Percentiles rank a stretch among this genome's conserved stretches.
Conservation (phyloP, 2,329 filamentous ascomycete genomes). For the Zalaria sp. region DNA sequence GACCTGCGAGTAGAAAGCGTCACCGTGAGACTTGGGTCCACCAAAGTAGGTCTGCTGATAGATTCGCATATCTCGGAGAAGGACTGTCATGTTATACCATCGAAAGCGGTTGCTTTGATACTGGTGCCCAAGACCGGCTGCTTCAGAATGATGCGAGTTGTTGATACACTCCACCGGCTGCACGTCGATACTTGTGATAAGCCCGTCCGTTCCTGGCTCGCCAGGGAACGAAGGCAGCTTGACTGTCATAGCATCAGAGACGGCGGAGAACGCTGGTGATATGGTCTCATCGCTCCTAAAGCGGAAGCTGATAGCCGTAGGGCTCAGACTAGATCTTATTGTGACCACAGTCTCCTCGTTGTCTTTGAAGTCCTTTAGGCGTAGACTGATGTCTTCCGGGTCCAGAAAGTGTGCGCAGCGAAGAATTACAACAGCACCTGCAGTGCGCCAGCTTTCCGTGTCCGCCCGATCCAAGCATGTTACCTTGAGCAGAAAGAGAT, state of each 20-base stretch:
- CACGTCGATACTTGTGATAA: not conserved
- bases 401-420: conserved; percentile 42
- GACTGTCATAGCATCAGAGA: conserved; percentile 15
- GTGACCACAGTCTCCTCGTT: conserved; percentile 16
- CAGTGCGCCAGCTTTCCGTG: conserved; percentile 8
- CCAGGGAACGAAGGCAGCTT: conserved; percentile 6
- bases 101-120: conserved; percentile 2
- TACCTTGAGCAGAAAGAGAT: conserved; percentile 36
- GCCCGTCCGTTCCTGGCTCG: not conserved
- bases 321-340: conserved; percentile 19
- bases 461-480: conserved; percentile 14
- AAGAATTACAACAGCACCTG: conserved; percentile 24
- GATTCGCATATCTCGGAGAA: conserved; percentile 6
- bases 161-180: conserved; percentile 3
- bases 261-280: conserved; percentile 7
- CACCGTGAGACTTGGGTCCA: not conserved
- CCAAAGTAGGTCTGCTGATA: conserved; percentile 3
- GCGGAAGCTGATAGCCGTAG: conserved; percentile 16
- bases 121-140: conserved; percentile 2
- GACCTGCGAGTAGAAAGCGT: not conserved
- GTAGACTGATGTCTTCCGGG: conserved; percentile 37
- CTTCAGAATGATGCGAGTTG: not conserved
- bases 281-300: conserved; percentile 8
- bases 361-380: conserved; percentile 15
- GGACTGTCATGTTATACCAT: conserved; percentile 6